Evolutionary conservation across 441 rosid genomes (phyloP).

Genomic region (Erysimum pusillum): DNA sequence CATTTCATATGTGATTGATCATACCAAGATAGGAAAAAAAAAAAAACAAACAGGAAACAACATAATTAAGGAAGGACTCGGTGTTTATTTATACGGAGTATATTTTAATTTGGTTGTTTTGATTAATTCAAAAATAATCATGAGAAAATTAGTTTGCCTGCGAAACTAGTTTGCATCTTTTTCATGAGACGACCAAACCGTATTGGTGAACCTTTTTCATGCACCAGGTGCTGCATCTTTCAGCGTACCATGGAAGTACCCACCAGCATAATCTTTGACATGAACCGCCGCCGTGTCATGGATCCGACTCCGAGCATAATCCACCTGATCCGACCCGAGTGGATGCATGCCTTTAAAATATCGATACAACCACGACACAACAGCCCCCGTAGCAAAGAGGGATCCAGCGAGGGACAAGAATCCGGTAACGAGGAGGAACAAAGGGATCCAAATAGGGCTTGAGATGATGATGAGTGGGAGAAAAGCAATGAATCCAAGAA

Average conservation of each 20-base stretch:
- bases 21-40: conserved; percentile 1
- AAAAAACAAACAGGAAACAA: background rate
- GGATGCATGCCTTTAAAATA: conserved; percentile 78
- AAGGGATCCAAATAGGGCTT: conserved; percentile 81
- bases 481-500: conserved; percentile 62
- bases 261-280: conserved; percentile 85
- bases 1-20: background rate
- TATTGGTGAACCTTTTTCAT: conserved; percentile 47
- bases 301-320: conserved; percentile 73
- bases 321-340: conserved; percentile 69
- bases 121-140: too few relatives aligned
- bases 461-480: conserved; percentile 70
- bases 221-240: conserved; percentile 94
- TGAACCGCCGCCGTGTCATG: conserved; percentile 81
- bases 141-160: too few relatives aligned
- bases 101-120: too few relatives aligned
- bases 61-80: background rate
- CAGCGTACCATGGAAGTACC: conserved; percentile 71
- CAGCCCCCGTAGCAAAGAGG: conserved; percentile 51
- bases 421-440: conserved; percentile 54
- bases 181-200: conserved; percentile 21
- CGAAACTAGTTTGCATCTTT: background rate
- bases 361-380: conserved; percentile 67
- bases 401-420: conserved; percentile 63
- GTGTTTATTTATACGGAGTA: too few relatives aligned